Evolutionary conservation across 495 filamentous ascomycete species (phyloP).

Genomic region (Podospora pseudocomata): DNA sequence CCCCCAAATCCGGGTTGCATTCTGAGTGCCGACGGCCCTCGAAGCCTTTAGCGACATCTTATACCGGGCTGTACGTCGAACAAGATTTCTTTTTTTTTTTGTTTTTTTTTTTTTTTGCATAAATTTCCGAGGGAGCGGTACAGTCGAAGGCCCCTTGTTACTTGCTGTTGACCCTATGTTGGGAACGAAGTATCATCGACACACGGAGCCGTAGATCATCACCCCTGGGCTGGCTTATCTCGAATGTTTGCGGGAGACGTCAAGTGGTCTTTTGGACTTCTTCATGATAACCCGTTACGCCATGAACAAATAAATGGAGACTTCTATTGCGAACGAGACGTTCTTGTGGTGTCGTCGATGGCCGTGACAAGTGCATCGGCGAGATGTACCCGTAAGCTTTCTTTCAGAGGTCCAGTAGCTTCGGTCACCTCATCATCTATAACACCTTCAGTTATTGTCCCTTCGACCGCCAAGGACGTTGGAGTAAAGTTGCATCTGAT

Average conservation of each 20-base stretch:
- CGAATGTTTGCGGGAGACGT: constrained; percentile 7
- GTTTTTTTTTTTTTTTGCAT: neutral
- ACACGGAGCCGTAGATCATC: constrained; percentile 26
- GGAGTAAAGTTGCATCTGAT: neutral
- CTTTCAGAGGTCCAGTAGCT: too few relatives aligned
- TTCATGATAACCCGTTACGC: too few relatives aligned
- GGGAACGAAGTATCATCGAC: constrained; percentile 25
- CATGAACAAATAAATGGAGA: too few relatives aligned
- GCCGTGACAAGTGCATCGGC: neutral
- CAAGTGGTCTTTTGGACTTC: neutral
- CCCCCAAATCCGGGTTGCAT: neutral
- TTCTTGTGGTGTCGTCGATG: neutral
- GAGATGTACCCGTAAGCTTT: too few relatives aligned
- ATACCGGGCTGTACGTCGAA: neutral
- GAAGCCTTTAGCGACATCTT: neutral
- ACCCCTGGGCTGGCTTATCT: constrained; percentile 4
- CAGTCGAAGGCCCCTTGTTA: neutral
- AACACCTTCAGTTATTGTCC: too few relatives aligned
- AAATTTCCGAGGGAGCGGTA: neutral
- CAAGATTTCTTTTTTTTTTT: neutral
- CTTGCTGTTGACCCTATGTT: neutral
- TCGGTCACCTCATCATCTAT: too few relatives aligned
- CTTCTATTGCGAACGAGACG: neutral
- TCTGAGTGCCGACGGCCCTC: neutral
- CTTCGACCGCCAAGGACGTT: too few relatives aligned